Conservation (phyloP, 2,329 filamentous ascomycete species). For the Aotearoamyces nothofagi region DNA sequence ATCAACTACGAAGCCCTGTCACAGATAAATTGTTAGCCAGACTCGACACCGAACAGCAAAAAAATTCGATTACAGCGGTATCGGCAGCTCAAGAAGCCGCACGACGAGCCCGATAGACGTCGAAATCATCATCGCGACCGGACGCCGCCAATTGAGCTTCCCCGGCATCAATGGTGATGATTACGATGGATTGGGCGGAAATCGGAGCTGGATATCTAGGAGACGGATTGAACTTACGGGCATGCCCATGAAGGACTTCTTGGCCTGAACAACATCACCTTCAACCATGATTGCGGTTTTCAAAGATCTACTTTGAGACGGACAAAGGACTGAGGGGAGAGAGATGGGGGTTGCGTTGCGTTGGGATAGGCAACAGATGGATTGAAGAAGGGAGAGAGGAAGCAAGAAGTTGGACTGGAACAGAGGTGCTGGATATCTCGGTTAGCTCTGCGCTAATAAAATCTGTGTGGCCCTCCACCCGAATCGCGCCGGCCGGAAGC, state of each 20-base stretch:
- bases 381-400: slow-evolving; percentile 9
- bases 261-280: slow-evolving; percentile 19
- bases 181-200: slow-evolving; percentile 7
- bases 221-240: slow-evolving; percentile 34
- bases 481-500: too few species aligned
- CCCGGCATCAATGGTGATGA: slow-evolving; percentile 12
- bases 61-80: not conserved
- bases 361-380: slow-evolving; percentile 1
- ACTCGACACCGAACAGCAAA: not conserved
- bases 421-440: too few species aligned
- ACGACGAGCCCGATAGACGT: not conserved
- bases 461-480: too few species aligned
- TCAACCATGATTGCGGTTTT: slow-evolving; percentile 16
- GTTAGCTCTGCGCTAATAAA: too few species aligned
- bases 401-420: slow-evolving; percentile 4
- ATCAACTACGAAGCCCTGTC: slow-evolving; percentile 73
- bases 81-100: not conserved
- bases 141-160: slow-evolving; percentile 13
- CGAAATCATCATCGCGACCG: not conserved
- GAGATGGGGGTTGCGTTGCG: not conserved
- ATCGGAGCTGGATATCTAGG: slow-evolving; percentile 1
- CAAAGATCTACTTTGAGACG: slow-evolving; percentile 26
- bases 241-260: slow-evolving; percentile 50
- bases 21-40: slow-evolving; percentile 1
- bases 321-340: slow-evolving; percentile 47